Evolutionary conservation across 768 basidiomycete genomes (phyloP), one percentile per base, ranked within the genome.

Genomic region (Termitomyces bulborhizus): DNA sequence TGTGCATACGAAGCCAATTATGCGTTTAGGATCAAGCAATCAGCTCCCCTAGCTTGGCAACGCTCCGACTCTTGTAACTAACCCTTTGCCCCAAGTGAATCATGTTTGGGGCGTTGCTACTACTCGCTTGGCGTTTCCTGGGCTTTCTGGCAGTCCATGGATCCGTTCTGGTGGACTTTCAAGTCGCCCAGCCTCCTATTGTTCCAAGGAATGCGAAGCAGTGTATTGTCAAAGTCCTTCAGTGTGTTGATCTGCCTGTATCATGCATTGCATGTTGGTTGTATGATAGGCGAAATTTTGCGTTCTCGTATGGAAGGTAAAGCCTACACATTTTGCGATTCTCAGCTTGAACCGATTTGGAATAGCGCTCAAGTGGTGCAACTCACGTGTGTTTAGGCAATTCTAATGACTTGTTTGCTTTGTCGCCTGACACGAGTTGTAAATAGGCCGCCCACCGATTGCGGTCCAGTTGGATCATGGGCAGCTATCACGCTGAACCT

Each of bases 401-500:
- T 21, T 21, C 21, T 21, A 21, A 21, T 21, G 12, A 31, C 29
- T 24, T 41, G 26, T 12, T 36, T 36, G 24, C 29, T n/a, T 24
- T n/a, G 12, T 2, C 7, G 8, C 4, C 34, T 41, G 34, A 48
- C 47, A 40, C 47, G n/a, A 27, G 13, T 50, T 42, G 48, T 4
- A 18, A 18, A 13, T 16, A 89, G 86, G 24, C 89, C 89, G 26
- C 87, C 88, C 0, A 79, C 80, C 9, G 79, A 85, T 61, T 91
- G 89, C 66, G 88, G 89, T 15, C 65, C 74, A 3, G 71, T 77
- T 21, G 87, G 89, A 1, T 80, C 84, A 4, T 91, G 89, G 89
- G 80, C 85, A 6, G 88, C 81, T 0, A 76, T 91, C 32, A 86
- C 82, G 8, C 71, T 90, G 36, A 90, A 90, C 65, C 83, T 89